phyloP scores from a whole-genome alignment of 2,329 filamentous ascomycete genomes.

The Xylariaceae sp. region DNA sequence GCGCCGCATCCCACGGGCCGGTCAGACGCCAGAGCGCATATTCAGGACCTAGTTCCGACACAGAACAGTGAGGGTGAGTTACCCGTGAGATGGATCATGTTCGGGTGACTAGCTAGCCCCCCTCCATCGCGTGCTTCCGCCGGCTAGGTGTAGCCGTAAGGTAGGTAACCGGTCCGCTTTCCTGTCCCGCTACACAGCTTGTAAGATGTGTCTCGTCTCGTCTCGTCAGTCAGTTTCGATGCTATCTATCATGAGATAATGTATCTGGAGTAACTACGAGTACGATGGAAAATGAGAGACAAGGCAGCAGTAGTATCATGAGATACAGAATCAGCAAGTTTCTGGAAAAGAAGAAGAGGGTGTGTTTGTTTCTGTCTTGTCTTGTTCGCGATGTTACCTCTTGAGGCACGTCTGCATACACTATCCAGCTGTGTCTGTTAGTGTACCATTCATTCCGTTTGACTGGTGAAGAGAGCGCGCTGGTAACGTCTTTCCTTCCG shows the following conservation, averaged over 20 bases:
- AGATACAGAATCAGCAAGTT: no score
- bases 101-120: not conserved
- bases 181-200: not conserved
- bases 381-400: not conserved
- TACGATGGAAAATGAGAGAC: not conserved
- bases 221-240: no score
- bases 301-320: no score
- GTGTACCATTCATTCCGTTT: not conserved
- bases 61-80: not conserved
- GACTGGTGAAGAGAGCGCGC: not conserved
- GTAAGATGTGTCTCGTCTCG: no score
- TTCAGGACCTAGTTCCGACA: no score
- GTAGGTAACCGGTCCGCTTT: not conserved
- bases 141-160: not conserved
- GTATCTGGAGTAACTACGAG: not conserved
- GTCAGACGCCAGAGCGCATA: not conserved
- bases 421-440: not conserved
- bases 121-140: not conserved
- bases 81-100: not conserved
- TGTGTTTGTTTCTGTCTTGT: not conserved
- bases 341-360: no score
- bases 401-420: not conserved
- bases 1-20: not conserved
- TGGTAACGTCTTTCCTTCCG: not conserved
- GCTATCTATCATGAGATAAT: not conserved